A percentile compares a stretch with the other conserved stretches of the same genome.
Conservation (phyloP, 306 rosid species). For the Trifolium subterraneum region DNA sequence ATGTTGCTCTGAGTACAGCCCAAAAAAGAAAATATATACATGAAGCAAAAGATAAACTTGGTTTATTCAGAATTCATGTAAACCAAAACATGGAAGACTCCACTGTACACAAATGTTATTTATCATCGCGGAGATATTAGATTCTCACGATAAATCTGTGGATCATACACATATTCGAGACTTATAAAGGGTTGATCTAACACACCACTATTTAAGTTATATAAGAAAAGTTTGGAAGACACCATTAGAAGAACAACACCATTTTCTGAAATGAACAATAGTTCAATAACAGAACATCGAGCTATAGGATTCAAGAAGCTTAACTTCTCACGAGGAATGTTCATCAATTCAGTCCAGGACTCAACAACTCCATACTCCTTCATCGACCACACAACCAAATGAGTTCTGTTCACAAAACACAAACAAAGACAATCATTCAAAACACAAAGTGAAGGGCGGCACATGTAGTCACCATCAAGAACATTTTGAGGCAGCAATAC, state of each 20-base stretch:
- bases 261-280: constrained; percentile 13
- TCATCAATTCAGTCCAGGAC: constrained; percentile 38
- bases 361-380: constrained; percentile 28
- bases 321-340: background rate
- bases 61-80: too few species aligned
- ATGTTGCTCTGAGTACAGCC: too few species aligned
- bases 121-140: constrained; percentile 6
- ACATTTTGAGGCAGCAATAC: background rate
- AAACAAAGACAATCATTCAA: constrained; percentile 16
- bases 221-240: background rate
- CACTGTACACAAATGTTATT: background rate
- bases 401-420: background rate
- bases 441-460: background rate
- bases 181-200: too few species aligned
- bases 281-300: background rate
- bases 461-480: background rate
- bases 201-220: background rate
- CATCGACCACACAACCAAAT: constrained; percentile 35
- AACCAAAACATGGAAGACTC: too few species aligned
- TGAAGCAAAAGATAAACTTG: too few species aligned
- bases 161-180: background rate
- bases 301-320: too few species aligned
- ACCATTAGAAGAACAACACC: background rate
- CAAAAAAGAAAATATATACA: too few species aligned
- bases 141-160: constrained; percentile 18